phyloP scores from a whole-genome alignment of 805 yeast species.

The Starmerella stellata region DNA sequence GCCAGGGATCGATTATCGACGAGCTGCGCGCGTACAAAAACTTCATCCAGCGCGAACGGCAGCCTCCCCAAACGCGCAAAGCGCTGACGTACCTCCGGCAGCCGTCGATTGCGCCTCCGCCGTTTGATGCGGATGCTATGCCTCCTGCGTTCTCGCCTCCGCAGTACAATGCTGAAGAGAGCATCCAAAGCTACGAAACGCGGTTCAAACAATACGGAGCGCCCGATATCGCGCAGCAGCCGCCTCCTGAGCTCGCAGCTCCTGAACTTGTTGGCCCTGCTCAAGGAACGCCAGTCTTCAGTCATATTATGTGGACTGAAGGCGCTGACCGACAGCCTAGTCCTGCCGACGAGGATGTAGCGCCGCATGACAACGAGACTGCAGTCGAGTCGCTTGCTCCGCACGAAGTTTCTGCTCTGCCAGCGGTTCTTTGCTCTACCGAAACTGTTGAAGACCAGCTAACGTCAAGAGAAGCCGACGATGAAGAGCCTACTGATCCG shows the following conservation, averaged over 20 bases:
- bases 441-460: too few relatives aligned
- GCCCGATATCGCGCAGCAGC: background rate
- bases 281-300: slow-evolving; percentile 11
- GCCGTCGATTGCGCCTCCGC: slow-evolving; percentile 47
- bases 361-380: background rate
- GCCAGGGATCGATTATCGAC: slow-evolving; percentile 4
- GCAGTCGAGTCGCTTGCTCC: background rate
- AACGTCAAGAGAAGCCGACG: too few relatives aligned
- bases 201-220: slow-evolving; percentile 13
- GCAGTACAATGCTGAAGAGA: slow-evolving; percentile 12
- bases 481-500: too few relatives aligned
- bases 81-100: slow-evolving; percentile 38
- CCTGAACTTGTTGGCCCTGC: too few relatives aligned
- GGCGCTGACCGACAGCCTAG: background rate
- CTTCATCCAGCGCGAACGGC: slow-evolving; percentile 12
- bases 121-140: slow-evolving; percentile 32
- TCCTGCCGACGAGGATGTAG: background rate
- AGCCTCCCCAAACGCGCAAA: slow-evolving; percentile 15
- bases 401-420: too few relatives aligned
- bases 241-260: too few relatives aligned
- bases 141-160: slow-evolving; percentile 26
- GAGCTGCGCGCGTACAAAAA: slow-evolving; percentile 14
- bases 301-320: slow-evolving; percentile 17
- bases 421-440: too few relatives aligned
- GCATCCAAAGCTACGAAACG: slow-evolving; percentile 10